Conservation (phyloP, 345 rosid genomes). For the Lepidium didymum region DNA sequence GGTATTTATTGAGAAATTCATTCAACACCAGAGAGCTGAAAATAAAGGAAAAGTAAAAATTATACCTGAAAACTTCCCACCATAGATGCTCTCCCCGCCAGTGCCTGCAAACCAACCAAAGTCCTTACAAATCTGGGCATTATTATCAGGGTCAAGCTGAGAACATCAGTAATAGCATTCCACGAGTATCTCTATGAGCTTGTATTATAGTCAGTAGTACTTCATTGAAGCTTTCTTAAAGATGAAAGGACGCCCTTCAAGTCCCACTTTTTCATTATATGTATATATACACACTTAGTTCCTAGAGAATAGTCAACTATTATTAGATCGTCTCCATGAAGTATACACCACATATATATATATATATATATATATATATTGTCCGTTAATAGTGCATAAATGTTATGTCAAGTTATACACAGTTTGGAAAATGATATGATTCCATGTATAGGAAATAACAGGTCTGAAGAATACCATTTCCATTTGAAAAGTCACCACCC, state of each 20-base stretch:
- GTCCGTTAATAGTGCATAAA: background rate
- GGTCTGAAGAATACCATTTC: constrained; percentile 58
- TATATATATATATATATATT: background rate
- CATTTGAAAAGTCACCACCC: constrained; percentile 96
- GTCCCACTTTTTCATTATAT: background rate
- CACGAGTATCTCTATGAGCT: background rate
- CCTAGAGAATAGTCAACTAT: background rate
- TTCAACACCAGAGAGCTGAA: background rate
- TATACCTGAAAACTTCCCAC: constrained; percentile 90
- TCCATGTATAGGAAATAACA: background rate
- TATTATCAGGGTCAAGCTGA: constrained; percentile 36
- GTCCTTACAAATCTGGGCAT: constrained; percentile 50
- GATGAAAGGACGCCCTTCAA: background rate
- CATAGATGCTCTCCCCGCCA: constrained; percentile 97
- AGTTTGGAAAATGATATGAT: background rate
- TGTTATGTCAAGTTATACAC: background rate
- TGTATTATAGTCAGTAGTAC: background rate
- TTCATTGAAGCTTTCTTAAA: background rate
- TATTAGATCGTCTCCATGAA: background rate
- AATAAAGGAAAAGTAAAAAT: constrained; percentile 2
- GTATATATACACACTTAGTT: background rate
- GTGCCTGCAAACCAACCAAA: constrained; percentile 92
- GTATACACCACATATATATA: background rate
- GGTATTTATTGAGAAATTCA: background rate
- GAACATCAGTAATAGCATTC: background rate